A percentile compares a stretch with the other conserved stretches of the same genome.
Evolutionary conservation across 306 rosid species (phyloP).

Genomic region (Fagus crenata): DNA sequence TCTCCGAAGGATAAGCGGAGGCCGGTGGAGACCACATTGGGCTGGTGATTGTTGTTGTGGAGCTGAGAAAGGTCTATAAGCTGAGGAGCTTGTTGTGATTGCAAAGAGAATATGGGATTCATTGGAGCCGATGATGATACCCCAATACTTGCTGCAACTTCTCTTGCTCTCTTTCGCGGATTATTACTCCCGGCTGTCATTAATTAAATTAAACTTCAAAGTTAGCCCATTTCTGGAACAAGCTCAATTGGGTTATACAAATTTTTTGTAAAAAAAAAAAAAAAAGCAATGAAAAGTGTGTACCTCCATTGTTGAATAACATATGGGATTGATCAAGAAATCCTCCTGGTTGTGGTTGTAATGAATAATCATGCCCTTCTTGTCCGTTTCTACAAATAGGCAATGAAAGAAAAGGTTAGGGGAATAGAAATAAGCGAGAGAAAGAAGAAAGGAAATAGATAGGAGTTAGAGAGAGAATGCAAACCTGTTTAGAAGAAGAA

Average conservation of each 20-base stretch:
- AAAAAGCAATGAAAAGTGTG: no score
- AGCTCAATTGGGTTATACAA: not conserved
- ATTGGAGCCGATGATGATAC: conserved; percentile 34
- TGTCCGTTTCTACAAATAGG: conserved; percentile 55
- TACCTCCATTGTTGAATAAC: conserved; percentile 68
- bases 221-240: not conserved
- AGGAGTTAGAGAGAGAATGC: conserved; percentile 7
- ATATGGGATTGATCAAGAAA: conserved; percentile 67
- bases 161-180: conserved; percentile 81
- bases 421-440: not conserved
- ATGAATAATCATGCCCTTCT: conserved; percentile 68
- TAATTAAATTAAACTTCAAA: not conserved
- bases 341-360: conserved; percentile 60
- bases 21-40: conserved; percentile 88
- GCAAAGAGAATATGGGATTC: conserved; percentile 50
- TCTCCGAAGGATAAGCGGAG: conserved; percentile 71
- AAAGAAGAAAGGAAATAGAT: not conserved
- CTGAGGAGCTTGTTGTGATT: conserved; percentile 54
- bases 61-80: conserved; percentile 81
- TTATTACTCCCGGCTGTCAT: conserved; percentile 34
- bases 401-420: conserved; percentile 3
- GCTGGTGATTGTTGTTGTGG: conserved; percentile 52
- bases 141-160: conserved; percentile 39
- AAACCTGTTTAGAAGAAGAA: conserved; percentile 75
- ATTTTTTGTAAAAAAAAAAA: not conserved